Conservation (phyloP, 495 filamentous ascomycete genomes). For the Penicillium argentinense region DNA sequence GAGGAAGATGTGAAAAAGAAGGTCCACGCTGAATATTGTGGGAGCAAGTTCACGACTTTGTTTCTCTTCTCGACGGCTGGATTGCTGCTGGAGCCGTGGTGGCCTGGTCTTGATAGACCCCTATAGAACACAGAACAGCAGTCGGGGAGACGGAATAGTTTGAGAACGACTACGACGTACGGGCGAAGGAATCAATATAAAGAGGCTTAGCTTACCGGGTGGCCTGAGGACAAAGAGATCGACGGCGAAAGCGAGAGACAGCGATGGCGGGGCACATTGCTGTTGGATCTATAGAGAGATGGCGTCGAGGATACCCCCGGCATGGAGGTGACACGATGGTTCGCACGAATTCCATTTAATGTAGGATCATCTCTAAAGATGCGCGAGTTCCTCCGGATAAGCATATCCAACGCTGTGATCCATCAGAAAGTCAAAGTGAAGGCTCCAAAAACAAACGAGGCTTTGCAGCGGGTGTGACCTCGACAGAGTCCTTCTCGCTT, state of each 20-base stretch:
- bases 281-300: not conserved
- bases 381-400: not conserved
- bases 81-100: no score
- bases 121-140: no score
- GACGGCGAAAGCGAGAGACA: not conserved
- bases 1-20: no score
- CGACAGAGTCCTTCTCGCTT: no score
- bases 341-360: no score
- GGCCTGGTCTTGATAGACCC: no score
- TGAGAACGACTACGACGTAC: not conserved
- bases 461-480: no score
- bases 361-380: not conserved
- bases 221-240: not conserved
- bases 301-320: not conserved
- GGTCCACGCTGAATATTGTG: no score
- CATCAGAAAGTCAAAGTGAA: constrained; percentile 4
- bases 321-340: constrained; percentile 7
- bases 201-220: not conserved
- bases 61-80: no score
- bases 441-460: no score
- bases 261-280: not conserved
- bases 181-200: not conserved
- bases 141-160: not conserved
- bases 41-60: no score
- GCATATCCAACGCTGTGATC: not conserved